Base-by-base conservation (phyloP, 140 eudicot species). In the Flaveria floridana region DNA sequence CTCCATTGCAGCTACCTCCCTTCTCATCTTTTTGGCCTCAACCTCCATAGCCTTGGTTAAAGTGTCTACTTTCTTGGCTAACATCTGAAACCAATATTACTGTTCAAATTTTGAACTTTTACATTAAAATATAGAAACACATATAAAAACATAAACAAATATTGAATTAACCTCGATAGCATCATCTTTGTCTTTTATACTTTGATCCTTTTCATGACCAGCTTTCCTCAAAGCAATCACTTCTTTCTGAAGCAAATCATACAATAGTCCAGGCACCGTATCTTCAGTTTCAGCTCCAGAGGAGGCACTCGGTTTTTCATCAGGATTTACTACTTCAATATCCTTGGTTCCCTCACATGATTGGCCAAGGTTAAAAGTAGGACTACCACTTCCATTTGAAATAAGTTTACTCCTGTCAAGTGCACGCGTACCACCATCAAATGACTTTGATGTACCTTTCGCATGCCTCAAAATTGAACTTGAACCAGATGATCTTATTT, bases 1-100 rank as follows among this genome's bases (percentile, higher is more conserved):
- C 87, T 92, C 98, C 96, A 92, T 89, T 39, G 96, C 96, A 87
- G 98, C 96, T 52, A 92, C 98, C 75, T 92, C 96, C 26, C 98
- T 83, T 80, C 98, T 85, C 95, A 87, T 92, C 77, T 89, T 92
- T 70, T 92, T 92, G 44, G 95, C 98, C 82, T 92, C 98, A 77
- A 92, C 95, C 82, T 92, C 98, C 96, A 92, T 86, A 13, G 96
- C 98, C 79, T 92, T 92, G 2, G 92, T 86, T 83, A 92, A 77
- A 4, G 98, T 92, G 51, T 92, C 98, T 23, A 92, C 98, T 80
- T 92, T 92, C 89, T 84, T 92, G 16, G 95, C 90, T 46, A 92
- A 77, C 96, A 92, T 92, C 98, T 92, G 81, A 77, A 83, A 65
- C 15, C 39, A 73, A 73, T 70, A 81, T 23, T 20, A 73, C 2